Base-by-base conservation (phyloP, 2,329 filamentous ascomycete genomes). In the Trichophaea hybrida region DNA sequence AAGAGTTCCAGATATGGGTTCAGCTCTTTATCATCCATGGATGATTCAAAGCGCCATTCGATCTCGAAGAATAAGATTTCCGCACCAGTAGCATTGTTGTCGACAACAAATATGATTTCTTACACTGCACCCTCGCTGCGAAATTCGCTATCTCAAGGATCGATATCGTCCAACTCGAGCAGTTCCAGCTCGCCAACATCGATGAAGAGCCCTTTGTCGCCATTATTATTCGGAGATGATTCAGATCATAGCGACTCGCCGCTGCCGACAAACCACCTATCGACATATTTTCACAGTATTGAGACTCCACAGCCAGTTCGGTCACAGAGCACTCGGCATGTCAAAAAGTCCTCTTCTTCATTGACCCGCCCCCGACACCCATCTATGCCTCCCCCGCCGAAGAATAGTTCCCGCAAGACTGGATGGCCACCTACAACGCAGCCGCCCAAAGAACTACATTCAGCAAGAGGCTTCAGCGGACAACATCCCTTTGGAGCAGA, bases 91-190 rank as follows among this genome's bases (percentile, higher is more conserved):
- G 84, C 89, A 72, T 79, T 98, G 64, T 77, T 96, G 53, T 94
- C 93, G 61, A 95, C 91, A 4, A 97, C 93, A 67, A 98, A 97
- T 73, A 88, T 94, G 80, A 83, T 96, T 58, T 89, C 88, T 6
- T 95, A 95, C 78, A 91, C 91, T 70, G 90, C 93, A 7, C 91
- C 91, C 55, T 86, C 96, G 70, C 69, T 35, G 73, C 72, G 7
- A 40, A 71, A 52, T 73, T 77, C 64, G 72, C 75, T 69, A 74
- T 77, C 70, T 43, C 57, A 55, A 53, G 59, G 55, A 5, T 71
- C 72, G 33, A 69, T 69, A 24, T 75, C 77, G 33, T 74, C 77
- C n/a, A 75, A 75, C 8, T 80, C 44, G 6, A 40, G 34, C 10
- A 2, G 17, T 31, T 31, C 38, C 33, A 2, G 37, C n/a, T 59